Conservation (phyloP, 2,329 filamentous ascomycete genomes). For the Alternaria sp. region DNA sequence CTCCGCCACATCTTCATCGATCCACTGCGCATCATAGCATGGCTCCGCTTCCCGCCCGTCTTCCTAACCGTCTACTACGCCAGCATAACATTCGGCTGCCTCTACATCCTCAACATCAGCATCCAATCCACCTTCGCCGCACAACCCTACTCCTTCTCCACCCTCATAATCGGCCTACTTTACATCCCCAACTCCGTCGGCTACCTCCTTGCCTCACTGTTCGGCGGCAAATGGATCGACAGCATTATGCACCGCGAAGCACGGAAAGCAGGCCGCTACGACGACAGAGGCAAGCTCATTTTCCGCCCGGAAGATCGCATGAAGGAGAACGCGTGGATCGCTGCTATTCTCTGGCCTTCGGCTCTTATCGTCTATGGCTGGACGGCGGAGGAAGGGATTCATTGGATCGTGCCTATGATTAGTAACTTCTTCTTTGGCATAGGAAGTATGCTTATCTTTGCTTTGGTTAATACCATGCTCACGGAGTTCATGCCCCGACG, state of each 20-base stretch:
- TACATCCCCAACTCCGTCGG: constrained; percentile 49
- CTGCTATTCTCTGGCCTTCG: constrained; percentile 43
- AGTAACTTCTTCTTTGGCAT: constrained; percentile 52
- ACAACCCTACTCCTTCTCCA: constrained; percentile 45
- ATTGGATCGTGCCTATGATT: constrained; percentile 47
- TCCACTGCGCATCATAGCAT: constrained; percentile 47
- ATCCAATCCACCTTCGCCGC: constrained; percentile 45
- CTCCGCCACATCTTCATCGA: constrained; percentile 49
- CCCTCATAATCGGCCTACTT: constrained; percentile 46
- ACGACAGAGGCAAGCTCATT: constrained; percentile 44
- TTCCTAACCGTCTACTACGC: constrained; percentile 50
- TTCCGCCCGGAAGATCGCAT: constrained; percentile 50
- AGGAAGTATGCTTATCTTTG: constrained; percentile 50
- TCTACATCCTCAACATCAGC: constrained; percentile 51
- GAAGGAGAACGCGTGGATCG: constrained; percentile 51
- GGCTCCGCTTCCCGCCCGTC: constrained; percentile 49
- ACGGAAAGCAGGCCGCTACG: constrained; percentile 44
- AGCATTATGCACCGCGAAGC: constrained; percentile 51
- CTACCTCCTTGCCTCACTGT: constrained; percentile 44
- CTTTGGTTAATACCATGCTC: constrained; percentile 48
- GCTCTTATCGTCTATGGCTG: constrained; percentile 50
- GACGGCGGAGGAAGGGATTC: constrained; percentile 40
- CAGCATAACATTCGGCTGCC: constrained; percentile 47
- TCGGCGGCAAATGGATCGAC: constrained; percentile 51
- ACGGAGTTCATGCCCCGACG: constrained; percentile 50